Evolutionary conservation across 2,329 filamentous ascomycete genomes (phyloP), one percentile per base, ranked within the genome.

Genomic region (Cladophialophora immunda): DNA sequence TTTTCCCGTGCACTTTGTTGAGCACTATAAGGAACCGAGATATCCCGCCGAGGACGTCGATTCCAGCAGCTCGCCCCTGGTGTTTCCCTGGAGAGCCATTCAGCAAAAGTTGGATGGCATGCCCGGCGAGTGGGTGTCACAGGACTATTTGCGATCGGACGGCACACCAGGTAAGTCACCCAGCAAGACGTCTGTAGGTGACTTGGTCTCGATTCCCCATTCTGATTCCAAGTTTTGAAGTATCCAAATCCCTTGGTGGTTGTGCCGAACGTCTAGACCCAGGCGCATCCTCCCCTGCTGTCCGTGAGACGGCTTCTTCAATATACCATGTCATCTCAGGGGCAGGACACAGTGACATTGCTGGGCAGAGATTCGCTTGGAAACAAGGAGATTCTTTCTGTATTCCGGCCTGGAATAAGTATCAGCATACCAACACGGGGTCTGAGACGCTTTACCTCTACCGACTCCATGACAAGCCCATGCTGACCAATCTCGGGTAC

Each of bases 321-420:
- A 80, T 87, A 0, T 86, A 85, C 66, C 85, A 88, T 68, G 81
- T 87, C 11, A 74, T 86, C 13, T 74, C 80, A n/a, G 85, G 85
- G 0, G 74, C 69, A 0, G 86, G 85, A 0, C 65, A 66, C 56
- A 72, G 64, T 50, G 62, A 62, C 13, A 54, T 70, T 36, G 54
- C 65, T 27, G 65, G 62, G 53, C 34, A 67, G 30, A 25, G 60
- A 0, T 86, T 85, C 85, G 38, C 63, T 34, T 80, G 81, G 65
- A 67, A 68, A 47, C 64, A 62, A 59, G 81, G 83, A 1, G 85
- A 87, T 71, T 87, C 83, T 0, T 87, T 87, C 65, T 85, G 82
- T 67, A 76, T 87, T 17, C 85, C 85, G 0, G 73, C 84, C 0
- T 87, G 85, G 85, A 75, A 84, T 57, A 72, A 66, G 11, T 85